A percentile compares a stretch with the other conserved stretches of the same genome.
Conservation (phyloP, 352 stramenopile genomes). For the Phytophthora quininea region DNA sequence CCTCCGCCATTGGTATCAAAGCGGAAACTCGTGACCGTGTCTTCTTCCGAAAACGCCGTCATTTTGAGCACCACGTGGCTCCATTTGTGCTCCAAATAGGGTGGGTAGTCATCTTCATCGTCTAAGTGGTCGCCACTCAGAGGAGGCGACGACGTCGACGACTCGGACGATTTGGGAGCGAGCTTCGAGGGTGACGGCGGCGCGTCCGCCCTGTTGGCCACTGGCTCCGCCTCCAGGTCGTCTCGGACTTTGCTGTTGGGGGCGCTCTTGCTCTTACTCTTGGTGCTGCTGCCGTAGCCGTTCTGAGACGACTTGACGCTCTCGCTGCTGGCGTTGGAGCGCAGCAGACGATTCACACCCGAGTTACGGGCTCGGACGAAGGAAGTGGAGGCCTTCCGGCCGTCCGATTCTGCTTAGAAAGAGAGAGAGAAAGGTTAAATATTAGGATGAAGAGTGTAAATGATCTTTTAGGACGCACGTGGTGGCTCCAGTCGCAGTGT, state of each 20-base stretch:
- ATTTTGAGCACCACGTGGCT: constrained; percentile 85
- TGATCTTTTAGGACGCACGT: constrained; percentile 33
- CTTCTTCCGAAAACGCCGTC: constrained; percentile 78
- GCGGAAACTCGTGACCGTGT: constrained; percentile 75
- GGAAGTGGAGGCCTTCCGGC: constrained; percentile 46
- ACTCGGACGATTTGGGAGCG: constrained; percentile 15
- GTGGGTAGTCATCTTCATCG: constrained; percentile 32
- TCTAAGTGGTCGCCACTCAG: constrained; percentile 21
- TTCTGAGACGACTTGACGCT: constrained; percentile 20
- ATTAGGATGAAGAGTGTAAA: background rate
- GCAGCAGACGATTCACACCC: constrained; percentile 64
- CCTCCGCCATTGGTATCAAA: constrained; percentile 57
- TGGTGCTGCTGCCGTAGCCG: constrained; percentile 14
- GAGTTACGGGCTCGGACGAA: constrained; percentile 64
- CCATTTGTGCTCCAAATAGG: constrained; percentile 56
- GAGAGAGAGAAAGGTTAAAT: background rate
- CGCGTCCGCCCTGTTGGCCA: constrained; percentile 19
- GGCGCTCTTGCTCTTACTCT: constrained; percentile 28
- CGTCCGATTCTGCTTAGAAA: constrained; percentile 44
- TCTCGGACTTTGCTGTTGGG: constrained; percentile 23
- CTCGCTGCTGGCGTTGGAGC: constrained; percentile 45
- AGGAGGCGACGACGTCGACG: constrained; percentile 5
- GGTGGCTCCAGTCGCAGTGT: constrained; percentile 63
- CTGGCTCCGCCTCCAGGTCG: constrained; percentile 13
- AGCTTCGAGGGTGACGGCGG: constrained; percentile 22